A percentile compares a stretch with the other conserved stretches of the same genome.
Evolutionary conservation across 2,329 filamentous ascomycete species (phyloP).

Genomic region (Fusarium verrucosum): DNA sequence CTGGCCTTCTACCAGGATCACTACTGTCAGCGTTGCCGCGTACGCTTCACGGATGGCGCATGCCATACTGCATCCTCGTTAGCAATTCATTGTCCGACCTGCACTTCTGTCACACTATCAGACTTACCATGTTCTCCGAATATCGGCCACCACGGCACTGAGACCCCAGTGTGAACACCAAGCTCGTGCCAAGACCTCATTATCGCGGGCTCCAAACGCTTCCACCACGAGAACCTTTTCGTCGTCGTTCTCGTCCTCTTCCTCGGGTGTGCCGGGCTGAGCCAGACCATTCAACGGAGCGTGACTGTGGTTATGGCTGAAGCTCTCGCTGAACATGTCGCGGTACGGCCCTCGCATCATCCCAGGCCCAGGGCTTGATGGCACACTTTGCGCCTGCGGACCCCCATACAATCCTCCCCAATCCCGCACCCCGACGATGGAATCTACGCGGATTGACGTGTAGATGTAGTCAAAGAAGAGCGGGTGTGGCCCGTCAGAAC

Average conservation of each 20-base stretch:
- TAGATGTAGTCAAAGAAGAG: conserved; percentile 78
- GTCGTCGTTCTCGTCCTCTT: conserved; percentile 60
- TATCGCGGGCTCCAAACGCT: conserved; percentile 76
- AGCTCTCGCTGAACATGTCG: conserved; percentile 41
- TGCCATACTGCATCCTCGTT: conserved; percentile 63
- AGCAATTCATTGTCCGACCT: conserved; percentile 8
- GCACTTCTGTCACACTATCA: background rate
- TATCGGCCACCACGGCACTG: conserved; percentile 74
- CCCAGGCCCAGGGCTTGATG: conserved; percentile 49
- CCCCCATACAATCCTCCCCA: conserved; percentile 64
- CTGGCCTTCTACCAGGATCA: conserved; percentile 69
- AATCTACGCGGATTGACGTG: conserved; percentile 67
- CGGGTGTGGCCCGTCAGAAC: conserved; percentile 70
- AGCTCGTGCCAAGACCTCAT: conserved; percentile 78
- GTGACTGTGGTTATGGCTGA: conserved; percentile 33
- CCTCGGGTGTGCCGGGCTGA: conserved; percentile 38
- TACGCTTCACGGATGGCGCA: conserved; percentile 81
- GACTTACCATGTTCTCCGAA: conserved; percentile 72
- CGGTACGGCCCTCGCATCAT: conserved; percentile 42
- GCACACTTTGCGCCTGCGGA: conserved; percentile 45
- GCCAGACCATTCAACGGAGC: conserved; percentile 28
- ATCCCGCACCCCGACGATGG: conserved; percentile 71
- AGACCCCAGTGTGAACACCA: conserved; percentile 83
- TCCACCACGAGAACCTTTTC: conserved; percentile 77
- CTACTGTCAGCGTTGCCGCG: conserved; percentile 75